Percentiles rank a stretch among this genome's conserved stretches.
phyloP scores from a whole-genome alignment of 257 asterid genomes.

The Solanum sejunctum region DNA sequence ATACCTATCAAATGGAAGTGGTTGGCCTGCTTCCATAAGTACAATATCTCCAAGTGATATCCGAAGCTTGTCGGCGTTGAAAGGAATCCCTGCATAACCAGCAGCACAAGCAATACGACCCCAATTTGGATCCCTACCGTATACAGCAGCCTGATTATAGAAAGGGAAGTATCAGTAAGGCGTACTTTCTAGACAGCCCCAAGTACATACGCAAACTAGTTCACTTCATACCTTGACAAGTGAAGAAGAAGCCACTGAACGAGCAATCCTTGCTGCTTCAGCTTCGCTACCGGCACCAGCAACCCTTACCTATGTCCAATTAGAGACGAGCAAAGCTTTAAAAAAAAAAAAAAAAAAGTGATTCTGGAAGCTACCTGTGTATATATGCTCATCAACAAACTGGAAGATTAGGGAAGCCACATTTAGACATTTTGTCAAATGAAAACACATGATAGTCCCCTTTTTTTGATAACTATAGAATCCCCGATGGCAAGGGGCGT shows the following conservation, averaged over 20 bases:
- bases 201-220: neutral
- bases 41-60: constrained; percentile 75
- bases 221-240: constrained; percentile 55
- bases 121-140: constrained; percentile 98
- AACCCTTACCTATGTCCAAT: constrained; percentile 53
- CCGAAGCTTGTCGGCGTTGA: constrained; percentile 49
- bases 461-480: neutral
- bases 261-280: constrained; percentile 85
- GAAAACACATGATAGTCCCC: neutral
- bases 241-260: constrained; percentile 94
- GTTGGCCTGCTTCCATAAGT: constrained; percentile 91
- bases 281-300: constrained; percentile 72
- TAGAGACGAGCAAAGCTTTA: neutral
- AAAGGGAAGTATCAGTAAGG: constrained; percentile 1
- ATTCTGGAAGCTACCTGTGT: neutral
- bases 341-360: neutral
- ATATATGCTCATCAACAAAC: neutral
- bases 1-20: constrained; percentile 79
- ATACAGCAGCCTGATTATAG: constrained; percentile 65
- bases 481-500: neutral
- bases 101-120: constrained; percentile 98
- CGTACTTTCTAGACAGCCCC: neutral
- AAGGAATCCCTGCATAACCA: constrained; percentile 82
- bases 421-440: neutral
- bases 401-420: neutral